These are phyloP conservation scores for Clonostachys rosea DNA, from an alignment of 2,329 filamentous ascomycete genomes.

Conservation along the genomic window DNA sequence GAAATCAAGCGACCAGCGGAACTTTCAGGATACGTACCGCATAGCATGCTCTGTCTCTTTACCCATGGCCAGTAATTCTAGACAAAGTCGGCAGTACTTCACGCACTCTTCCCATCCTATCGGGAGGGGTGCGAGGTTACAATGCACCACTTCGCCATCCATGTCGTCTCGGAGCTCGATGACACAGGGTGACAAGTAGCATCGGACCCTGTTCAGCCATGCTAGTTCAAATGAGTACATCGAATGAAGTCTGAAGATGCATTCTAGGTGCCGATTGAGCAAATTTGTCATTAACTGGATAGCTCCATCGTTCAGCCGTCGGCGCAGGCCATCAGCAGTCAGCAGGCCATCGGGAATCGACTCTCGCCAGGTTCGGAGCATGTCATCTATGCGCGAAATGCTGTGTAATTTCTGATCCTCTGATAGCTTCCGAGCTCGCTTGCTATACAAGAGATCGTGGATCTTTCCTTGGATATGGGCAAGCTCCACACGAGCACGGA, in stretches of 20 bases:
- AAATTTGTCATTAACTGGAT: conserved; percentile 21
- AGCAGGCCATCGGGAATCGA: conserved; percentile 22
- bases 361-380: conserved; percentile 29
- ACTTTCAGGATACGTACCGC: conserved; percentile 12
- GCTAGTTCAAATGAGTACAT: too few species aligned
- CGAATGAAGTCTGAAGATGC: conserved; percentile 3
- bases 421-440: conserved; percentile 14
- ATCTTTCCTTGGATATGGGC: conserved; percentile 32
- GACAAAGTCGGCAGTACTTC: conserved; percentile 22
- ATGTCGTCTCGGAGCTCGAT: too few species aligned
- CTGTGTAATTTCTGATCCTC: conserved; percentile 19
- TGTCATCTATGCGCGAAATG: conserved; percentile 16
- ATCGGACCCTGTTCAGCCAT: too few species aligned
- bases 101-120: conserved; percentile 23
- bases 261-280: conserved; percentile 24
- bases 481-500: conserved; percentile 29
- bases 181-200: too few species aligned
- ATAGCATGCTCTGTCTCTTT: conserved; percentile 21
- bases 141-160: too few species aligned
- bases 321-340: conserved; percentile 19
- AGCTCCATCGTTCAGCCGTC: neutral
- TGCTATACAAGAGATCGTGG: conserved; percentile 30
- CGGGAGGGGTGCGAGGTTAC: conserved; percentile 9
- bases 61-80: conserved; percentile 19
- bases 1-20: neutral